Base-by-base conservation (phyloP, 805 yeast species). In the Ogataea haglerorum region DNA sequence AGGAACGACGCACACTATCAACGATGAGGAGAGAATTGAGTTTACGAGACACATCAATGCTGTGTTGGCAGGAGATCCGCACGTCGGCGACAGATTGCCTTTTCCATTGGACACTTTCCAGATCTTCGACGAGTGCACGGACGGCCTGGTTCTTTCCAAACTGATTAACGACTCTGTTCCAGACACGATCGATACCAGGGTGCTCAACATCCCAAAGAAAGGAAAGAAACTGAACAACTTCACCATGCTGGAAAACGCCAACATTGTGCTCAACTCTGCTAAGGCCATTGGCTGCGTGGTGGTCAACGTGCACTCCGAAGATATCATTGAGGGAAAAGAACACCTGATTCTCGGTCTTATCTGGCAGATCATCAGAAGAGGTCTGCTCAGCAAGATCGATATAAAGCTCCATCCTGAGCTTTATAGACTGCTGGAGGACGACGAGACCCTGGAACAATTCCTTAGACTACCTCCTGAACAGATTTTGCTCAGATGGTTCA, bases 221-320 rank as follows among this genome's bases (percentile, higher is more conserved):
- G 85, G 84, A 45, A 90, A 87, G 66, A 66, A 76, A 13, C 75
- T 93, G 61, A 93, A 93, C 72, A 87, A 88, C 60, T 93, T 93
- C 73, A 93, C 90, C 50, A 91, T 95, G 81, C 78, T 85, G 51
- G 99, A 93, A 69, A 93, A 93, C 66, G 96, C 98, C 39, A 93
- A 93, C 67, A 90, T 93, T 51, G 98, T 93, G 27, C 87, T 93
- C 67, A 93, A 93, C 65, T 93, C 99, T 3, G 99, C 99, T 22
- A 93, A 93, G 69, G 99, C 98, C 38, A 93, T 93, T 67, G 99
- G 99, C 15, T 91, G 97, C 73, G 85, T 93, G 43, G 98, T 93
- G 36, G 98, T 93, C 37, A 93, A 93, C 60, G 98, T 93, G 36
- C 98, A 91, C 55, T 85, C 97, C 12, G 96, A 89, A 61, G 96